Conservation (phyloP, 495 filamentous ascomycete species). For the Aspergillus coremiiformis region DNA sequence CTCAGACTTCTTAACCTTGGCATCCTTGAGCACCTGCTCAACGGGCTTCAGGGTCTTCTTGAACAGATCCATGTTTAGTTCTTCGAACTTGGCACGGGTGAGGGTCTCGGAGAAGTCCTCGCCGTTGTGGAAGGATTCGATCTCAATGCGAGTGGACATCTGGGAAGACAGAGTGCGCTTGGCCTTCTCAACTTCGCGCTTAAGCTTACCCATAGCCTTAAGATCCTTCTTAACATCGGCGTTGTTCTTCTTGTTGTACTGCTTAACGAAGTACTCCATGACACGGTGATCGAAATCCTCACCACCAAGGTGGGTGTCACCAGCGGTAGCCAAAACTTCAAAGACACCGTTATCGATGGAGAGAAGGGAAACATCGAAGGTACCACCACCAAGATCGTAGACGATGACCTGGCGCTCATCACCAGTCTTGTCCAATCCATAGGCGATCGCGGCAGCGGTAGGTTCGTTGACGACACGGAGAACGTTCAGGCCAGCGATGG, state of each 20-base stretch:
- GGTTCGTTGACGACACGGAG: conserved; percentile 97
- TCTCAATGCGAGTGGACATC: conserved; percentile 97
- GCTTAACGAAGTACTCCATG: conserved; percentile 95
- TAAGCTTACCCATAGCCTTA: conserved; percentile 99
- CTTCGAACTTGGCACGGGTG: conserved; percentile 98
- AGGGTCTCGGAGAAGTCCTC: conserved; percentile 98
- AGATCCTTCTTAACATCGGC: conserved; percentile 89
- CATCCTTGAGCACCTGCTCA: conserved; percentile 91
- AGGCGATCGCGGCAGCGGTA: conserved; percentile 81
- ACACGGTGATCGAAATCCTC: conserved; percentile 99
- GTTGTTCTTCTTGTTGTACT: conserved; percentile 97
- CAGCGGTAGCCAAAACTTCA: conserved; percentile 94
- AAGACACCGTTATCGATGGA: conserved; percentile 97
- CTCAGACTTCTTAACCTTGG: conserved; percentile 82
- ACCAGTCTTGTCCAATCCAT: conserved; percentile 79
- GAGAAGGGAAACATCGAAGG: conserved; percentile 98
- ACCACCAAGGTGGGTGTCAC: conserved; percentile 99
- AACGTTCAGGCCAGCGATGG: conserved; percentile 90
- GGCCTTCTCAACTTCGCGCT: conserved; percentile 99
- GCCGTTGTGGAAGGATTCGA: conserved; percentile 94
- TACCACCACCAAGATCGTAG: conserved; percentile 99
- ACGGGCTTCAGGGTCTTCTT: conserved; percentile 98
- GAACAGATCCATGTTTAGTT: conserved; percentile 97
- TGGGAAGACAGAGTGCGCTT: conserved; percentile 98
- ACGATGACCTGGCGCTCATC: conserved; percentile 89